Evolutionary conservation across 176 grass and related monocot species (phyloP).

Genomic region (Raddia guianensis): DNA sequence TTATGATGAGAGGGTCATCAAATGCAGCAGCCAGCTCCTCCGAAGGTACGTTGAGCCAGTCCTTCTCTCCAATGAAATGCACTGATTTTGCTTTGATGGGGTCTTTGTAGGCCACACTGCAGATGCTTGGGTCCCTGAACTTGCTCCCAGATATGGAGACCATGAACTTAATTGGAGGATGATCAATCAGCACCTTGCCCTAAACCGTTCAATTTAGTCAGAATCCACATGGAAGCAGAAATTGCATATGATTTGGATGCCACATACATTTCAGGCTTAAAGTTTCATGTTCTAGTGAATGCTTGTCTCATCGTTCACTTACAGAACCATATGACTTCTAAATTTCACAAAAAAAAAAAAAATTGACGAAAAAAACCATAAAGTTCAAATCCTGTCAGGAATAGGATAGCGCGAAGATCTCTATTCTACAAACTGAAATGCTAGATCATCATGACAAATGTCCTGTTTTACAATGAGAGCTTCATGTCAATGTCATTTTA

Average conservation of each 20-base stretch:
- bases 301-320: background rate
- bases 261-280: too few relatives aligned
- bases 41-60: constrained; percentile 91
- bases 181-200: constrained; percentile 75
- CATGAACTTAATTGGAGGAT: constrained; percentile 79
- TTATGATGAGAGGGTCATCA: constrained; percentile 74
- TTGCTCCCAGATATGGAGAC: constrained; percentile 81
- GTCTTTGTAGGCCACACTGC: constrained; percentile 67
- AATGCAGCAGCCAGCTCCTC: constrained; percentile 82
- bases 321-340: background rate
- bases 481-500: background rate
- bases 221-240: constrained; percentile 28
- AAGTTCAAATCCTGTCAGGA: background rate
- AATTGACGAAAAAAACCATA: too few relatives aligned
- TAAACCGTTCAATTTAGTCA: constrained; percentile 40
- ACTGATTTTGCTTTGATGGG: constrained; percentile 70
- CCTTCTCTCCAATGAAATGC: constrained; percentile 94
- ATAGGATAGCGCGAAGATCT: background rate
- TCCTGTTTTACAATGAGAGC: background rate
- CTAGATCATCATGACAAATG: background rate
- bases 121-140: constrained; percentile 78
- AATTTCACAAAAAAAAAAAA: background rate
- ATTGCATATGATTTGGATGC: background rate
- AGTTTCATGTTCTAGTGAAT: background rate
- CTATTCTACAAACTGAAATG: background rate